Evolutionary conservation across 495 filamentous ascomycete species (phyloP), one percentile per base, ranked within the genome.

Genomic region (Poronia punctata): DNA sequence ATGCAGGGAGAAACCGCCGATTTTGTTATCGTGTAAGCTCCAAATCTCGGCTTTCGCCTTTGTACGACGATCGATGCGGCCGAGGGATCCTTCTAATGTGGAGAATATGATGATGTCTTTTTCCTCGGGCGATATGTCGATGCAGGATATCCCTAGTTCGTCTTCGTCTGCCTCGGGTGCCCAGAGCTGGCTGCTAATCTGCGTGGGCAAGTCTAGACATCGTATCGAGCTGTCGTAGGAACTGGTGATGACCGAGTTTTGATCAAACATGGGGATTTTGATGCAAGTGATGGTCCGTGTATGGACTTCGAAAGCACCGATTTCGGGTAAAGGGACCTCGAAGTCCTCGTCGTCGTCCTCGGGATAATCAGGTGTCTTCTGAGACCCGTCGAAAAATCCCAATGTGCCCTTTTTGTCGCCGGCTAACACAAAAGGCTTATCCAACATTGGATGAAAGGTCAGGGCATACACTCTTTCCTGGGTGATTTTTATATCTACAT

Each of bases 191-290:
- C 79, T 73, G 0, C 86, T 83, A 9, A 83, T 69, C 9, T 82
- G 84, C 52, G 85, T 85, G 30, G 79, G 75, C 0, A 98, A 67
- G 54, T 97, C 88, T 31, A 97, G 68, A 44, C 83, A 85, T 3
- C 93, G 83, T 50, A 98, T 84, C 1, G 85, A 88, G 29, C 86
- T 89, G 64, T 98, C 92, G 56, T 97, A 97, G n/a, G 88, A 95
- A 12, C 81, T 76, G 0, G 90, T 85, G 52, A 82, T 92, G 19
- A 97, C 67, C 0, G 80, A 79, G 45, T 79, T 80, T 0, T 73
- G 70, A 50, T 92, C 82, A 26, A 71, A 67, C 0, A 82, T 77
- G 9, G 82, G 75, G 50, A 97, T 82, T 25, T 81, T 75, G 60
- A 97, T 86, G 2, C 82, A 75, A 14, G 82, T 76, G 36, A 98